Conservation (phyloP, 805 yeast species). For the Saccharomycopsis vini region DNA sequence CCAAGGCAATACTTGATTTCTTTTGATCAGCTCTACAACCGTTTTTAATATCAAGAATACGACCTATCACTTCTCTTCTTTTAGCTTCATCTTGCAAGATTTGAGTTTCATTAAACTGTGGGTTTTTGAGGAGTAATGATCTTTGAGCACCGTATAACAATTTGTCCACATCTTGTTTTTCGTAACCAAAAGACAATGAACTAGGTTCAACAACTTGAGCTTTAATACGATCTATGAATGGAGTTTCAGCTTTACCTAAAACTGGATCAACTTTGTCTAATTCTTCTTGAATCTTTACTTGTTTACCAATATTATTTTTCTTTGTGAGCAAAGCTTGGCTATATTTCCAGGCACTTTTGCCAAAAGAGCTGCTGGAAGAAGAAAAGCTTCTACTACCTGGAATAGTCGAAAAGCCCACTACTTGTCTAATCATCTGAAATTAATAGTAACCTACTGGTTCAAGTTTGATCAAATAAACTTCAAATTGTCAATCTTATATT, state of each 20-base stretch:
- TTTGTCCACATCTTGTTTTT: conserved; percentile 60
- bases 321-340: conserved; percentile 27
- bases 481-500: too few relatives aligned
- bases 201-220: conserved; percentile 60
- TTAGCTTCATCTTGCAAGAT: conserved; percentile 36
- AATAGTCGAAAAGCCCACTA: too few relatives aligned
- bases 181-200: conserved; percentile 51
- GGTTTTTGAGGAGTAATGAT: conserved; percentile 36
- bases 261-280: conserved; percentile 67
- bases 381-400: conserved; percentile 20
- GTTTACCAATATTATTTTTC: conserved; percentile 29
- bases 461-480: too few relatives aligned
- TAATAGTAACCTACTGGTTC: too few relatives aligned
- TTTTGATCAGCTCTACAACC: conserved; percentile 49
- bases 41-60: conserved; percentile 70
- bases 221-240: conserved; percentile 59
- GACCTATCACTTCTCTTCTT: conserved; percentile 58
- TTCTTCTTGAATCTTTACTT: conserved; percentile 22
- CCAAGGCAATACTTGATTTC: conserved; percentile 51
- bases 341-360: conserved; percentile 26
- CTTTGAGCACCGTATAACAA: conserved; percentile 71
- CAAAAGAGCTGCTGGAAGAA: conserved; percentile 10
- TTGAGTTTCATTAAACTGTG: conserved; percentile 20
- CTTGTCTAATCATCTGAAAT: too few relatives aligned
- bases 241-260: conserved; percentile 57